A percentile compares a stretch with the other conserved stretches of the same genome.
Conservation (phyloP, 805 yeast genomes). For the Pichia rugopelliculosa region DNA sequence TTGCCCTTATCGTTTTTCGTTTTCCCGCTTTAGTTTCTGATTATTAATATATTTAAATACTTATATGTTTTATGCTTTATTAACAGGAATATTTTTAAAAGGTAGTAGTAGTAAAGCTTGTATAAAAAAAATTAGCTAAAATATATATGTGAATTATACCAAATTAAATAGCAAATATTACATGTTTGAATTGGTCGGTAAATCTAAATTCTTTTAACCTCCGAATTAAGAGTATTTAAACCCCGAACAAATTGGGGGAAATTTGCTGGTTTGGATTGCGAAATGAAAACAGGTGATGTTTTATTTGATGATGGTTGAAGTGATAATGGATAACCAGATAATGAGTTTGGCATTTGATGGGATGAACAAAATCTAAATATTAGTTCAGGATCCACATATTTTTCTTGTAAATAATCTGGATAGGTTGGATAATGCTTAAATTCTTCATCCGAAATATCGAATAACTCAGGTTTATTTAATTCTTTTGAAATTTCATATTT, state of each 20-base stretch:
- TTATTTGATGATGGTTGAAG: not conserved
- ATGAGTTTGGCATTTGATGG: conserved; percentile 5
- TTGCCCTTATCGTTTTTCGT: too few relatives aligned
- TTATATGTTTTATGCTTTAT: too few relatives aligned
- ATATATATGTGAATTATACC: not conserved
- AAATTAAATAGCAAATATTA: not conserved
- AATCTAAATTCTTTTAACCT: not conserved
- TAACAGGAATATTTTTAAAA: too few relatives aligned
- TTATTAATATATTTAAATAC: too few relatives aligned
- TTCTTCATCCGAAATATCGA: not conserved
- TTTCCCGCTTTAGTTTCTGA: not conserved
- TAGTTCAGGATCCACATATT: conserved; percentile 8
- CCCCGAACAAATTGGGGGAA: conserved; percentile 2
- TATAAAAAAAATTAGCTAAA: not conserved
- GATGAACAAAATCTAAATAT: conserved; percentile 8
- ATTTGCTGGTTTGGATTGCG: conserved; percentile 1
- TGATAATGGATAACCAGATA: conserved; percentile 10
- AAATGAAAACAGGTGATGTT: conserved; percentile 1
- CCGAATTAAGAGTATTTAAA: not conserved
- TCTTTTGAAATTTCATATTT: not conserved
- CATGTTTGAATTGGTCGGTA: too few relatives aligned
- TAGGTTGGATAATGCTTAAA: conserved; percentile 3
- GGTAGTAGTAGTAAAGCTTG: not conserved
- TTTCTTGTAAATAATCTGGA: not conserved
- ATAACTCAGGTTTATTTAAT: not conserved